A percentile compares a stretch with the other conserved stretches of the same genome.
Evolutionary conservation across 805 yeast genomes (phyloP).

Genomic region (Phaffomyces thermotolerans): DNA sequence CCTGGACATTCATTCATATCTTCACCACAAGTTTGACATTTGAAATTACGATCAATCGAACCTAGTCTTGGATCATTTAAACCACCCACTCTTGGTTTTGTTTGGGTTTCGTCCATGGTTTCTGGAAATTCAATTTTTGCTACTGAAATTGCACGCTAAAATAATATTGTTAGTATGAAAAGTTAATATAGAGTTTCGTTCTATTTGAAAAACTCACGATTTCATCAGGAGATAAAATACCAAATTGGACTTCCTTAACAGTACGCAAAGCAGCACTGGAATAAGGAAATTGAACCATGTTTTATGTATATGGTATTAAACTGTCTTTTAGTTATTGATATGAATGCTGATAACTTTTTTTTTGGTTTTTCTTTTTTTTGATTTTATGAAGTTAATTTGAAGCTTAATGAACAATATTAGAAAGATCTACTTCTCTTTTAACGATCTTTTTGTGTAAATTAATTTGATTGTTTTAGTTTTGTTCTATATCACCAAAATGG

Average conservation of each 20-base stretch:
- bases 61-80: conserved; percentile 96
- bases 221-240: conserved; percentile 96
- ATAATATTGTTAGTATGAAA: conserved; percentile 12
- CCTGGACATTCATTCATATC: conserved; percentile 99
- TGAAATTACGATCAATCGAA: conserved; percentile 92
- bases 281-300: conserved; percentile 64
- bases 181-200: not conserved
- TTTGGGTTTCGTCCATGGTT: conserved; percentile 97
- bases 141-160: conserved; percentile 85
- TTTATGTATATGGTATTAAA: conserved; percentile 5
- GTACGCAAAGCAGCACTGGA: conserved; percentile 98
- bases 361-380: conserved; percentile 5
- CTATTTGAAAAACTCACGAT: conserved; percentile 33
- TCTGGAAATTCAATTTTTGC: conserved; percentile 98
- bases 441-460: not conserved
- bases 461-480: not conserved
- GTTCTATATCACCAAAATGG: not conserved
- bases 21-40: conserved; percentile 99
- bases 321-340: not conserved
- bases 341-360: conserved; percentile 3
- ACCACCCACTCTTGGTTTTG: conserved; percentile 94
- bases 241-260: conserved; percentile 97
- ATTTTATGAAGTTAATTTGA: not conserved
- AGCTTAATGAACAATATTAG: not conserved
- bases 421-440: not conserved